Conservation (phyloP, 306 rosid species). For the Arachis stenosperma region DNA sequence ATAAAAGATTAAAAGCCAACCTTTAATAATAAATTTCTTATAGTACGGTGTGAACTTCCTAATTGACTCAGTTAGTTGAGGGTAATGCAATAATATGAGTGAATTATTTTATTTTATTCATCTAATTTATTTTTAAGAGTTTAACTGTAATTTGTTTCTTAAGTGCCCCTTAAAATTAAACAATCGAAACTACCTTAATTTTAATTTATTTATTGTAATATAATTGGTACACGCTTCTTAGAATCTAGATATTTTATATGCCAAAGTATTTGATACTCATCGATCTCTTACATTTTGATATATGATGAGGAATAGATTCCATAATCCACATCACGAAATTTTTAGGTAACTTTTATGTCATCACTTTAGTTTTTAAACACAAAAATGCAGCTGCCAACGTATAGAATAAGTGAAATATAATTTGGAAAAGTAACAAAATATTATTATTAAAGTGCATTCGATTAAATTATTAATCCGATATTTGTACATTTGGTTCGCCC, state of each 20-base stretch:
- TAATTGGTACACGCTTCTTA: not conserved
- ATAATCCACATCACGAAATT: not conserved
- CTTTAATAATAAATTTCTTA: too few relatives aligned
- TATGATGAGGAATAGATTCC: not conserved
- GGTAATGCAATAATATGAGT: too few relatives aligned
- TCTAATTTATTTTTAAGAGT: not conserved
- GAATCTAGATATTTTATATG: not conserved
- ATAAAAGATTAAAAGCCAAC: too few relatives aligned
- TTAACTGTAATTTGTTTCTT: not conserved
- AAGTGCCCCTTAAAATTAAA: not conserved
- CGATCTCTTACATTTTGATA: not conserved
- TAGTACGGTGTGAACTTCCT: not conserved
- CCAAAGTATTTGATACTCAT: constrained; percentile 8
- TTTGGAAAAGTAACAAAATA: too few relatives aligned
- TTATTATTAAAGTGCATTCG: too few relatives aligned
- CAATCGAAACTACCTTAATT: not conserved
- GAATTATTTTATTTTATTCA: not conserved
- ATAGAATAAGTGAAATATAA: not conserved
- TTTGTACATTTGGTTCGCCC: too few relatives aligned
- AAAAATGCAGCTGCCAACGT: not conserved
- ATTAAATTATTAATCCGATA: too few relatives aligned
- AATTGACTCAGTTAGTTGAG: not conserved
- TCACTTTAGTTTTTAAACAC: not conserved
- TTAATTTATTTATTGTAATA: not conserved
- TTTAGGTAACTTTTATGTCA: not conserved